Conservation (phyloP, 192 early-diverging fungal genomes). For the Entomortierella chlamydospora region DNA sequence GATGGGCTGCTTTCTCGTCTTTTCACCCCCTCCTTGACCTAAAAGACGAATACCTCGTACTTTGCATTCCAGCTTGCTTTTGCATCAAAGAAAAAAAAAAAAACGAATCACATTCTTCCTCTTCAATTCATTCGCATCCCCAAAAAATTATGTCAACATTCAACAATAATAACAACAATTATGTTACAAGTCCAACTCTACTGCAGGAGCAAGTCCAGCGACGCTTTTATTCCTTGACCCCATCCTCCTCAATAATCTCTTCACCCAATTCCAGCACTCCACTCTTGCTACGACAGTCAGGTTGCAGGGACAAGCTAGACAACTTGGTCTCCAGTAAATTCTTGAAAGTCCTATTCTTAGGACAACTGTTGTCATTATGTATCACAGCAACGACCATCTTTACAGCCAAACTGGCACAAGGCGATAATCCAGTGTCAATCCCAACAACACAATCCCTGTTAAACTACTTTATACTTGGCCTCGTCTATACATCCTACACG, state of each 20-base stretch:
- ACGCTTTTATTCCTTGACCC: slow-evolving; percentile 4
- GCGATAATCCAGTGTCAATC: slow-evolving; percentile 56
- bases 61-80: no score
- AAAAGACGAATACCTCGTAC: slow-evolving; percentile 39
- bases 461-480: slow-evolving; percentile 73
- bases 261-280: slow-evolving; percentile 1
- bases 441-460: slow-evolving; percentile 83
- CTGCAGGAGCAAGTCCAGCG: not conserved
- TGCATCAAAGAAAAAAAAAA: no score
- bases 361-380: slow-evolving; percentile 79
- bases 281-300: not conserved
- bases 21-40: slow-evolving; percentile 52
- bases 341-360: slow-evolving; percentile 61
- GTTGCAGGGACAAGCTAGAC: not conserved
- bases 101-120: not conserved
- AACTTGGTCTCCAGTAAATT: slow-evolving; percentile 45
- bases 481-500: slow-evolving; percentile 65
- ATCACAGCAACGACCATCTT: slow-evolving; percentile 80
- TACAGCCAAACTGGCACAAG: slow-evolving; percentile 68
- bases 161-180: not conserved
- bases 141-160: not conserved
- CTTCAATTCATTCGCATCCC: not conserved
- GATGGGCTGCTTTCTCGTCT: slow-evolving; percentile 57
- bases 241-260: not conserved
- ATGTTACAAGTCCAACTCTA: not conserved